Evolutionary conservation across 202 grass and related monocot species (phyloP), one percentile per base, ranked within the genome.

Genomic region (Cymbopogon flexuosus): DNA sequence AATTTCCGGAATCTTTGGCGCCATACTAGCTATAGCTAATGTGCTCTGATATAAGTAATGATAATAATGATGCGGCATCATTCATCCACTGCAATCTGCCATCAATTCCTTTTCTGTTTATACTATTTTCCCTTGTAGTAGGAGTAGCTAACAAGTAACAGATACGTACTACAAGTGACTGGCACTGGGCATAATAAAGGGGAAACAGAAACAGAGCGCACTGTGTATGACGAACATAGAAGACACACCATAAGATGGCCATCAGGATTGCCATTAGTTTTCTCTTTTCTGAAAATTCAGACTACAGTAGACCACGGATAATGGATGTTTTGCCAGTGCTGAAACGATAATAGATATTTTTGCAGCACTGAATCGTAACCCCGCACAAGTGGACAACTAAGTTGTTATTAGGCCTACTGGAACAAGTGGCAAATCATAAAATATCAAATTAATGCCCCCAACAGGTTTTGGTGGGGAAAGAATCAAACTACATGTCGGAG

Each of bases 1-100:
- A 71, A 33, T 81, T 81, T 45, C 27, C 45, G 45, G 65, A 19
- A 23, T 31, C 70, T 80, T 80, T 76, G 62, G 52, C 52, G n/a
- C 18, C 18, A 29, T 16, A 0, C 8, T 22, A 24, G 10, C 10
- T 61, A 5, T 22, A 24, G 10, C 10, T 61, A 5, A 35, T 12
- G 4, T 24, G 6, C 5, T 47, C 30, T 60, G 33, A 18, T 62
- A 57, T 75, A 27, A 12, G 18, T 8, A 9, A 1, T n/a, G 9
- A 6, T 23, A 10, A 22, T 62, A 10, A 22, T 62, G 31, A 22
- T 52, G 34, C 41, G 1, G 3, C 35, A 57, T 18, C 21, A 10
- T 41, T 72, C 67, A 66, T 23, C 31, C 8, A 49, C 43, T n/a
- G 56, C 10, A 35, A 36, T 67, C 29, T 29, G 21, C 5, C 51